A percentile compares a stretch with the other conserved stretches of the same genome.
phyloP scores from a whole-genome alignment of 768 basidiomycete genomes.

The Calocybe gangraenosa region DNA sequence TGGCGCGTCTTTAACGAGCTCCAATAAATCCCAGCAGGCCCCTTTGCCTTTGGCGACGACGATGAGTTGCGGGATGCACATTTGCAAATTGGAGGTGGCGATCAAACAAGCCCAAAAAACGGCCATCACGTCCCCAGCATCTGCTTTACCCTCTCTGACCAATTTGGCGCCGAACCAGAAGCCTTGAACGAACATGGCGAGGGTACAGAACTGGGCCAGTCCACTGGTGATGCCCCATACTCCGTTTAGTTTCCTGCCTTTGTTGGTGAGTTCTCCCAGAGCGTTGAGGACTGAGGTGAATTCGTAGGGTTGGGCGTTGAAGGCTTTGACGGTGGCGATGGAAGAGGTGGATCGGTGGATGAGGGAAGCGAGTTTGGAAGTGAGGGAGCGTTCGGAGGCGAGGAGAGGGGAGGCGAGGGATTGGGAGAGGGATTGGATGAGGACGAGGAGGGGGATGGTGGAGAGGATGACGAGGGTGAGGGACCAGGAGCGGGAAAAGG shows the following conservation, averaged over 20 bases:
- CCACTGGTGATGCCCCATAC: constrained; percentile 77
- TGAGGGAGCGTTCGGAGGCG: constrained; percentile 57
- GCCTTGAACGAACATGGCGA: constrained; percentile 93
- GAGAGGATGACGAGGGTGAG: constrained; percentile 92
- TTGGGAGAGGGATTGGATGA: constrained; percentile 78
- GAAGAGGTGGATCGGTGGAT: constrained; percentile 73
- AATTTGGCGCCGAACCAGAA: constrained; percentile 95
- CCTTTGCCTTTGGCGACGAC: constrained; percentile 78
- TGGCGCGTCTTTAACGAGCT: constrained; percentile 50
- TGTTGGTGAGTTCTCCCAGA: constrained; percentile 37
- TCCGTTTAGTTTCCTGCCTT: constrained; percentile 50
- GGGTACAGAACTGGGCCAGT: constrained; percentile 73
- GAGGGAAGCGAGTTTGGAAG: constrained; percentile 70
- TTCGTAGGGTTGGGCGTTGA: constrained; percentile 65
- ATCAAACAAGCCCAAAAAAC: constrained; percentile 98
- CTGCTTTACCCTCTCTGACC: constrained; percentile 69
- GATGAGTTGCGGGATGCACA: constrained; percentile 80
- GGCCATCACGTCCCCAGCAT: constrained; percentile 83
- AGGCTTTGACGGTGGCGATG: constrained; percentile 90
- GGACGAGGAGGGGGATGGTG: constrained; percentile 75
- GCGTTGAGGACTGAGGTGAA: constrained; percentile 42
- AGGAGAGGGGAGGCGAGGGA: constrained; percentile 63
- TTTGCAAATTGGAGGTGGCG: constrained; percentile 82
- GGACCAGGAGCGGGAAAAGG: constrained; percentile 72
- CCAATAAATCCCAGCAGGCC: constrained; percentile 66